Evolutionary conservation across 108 stramenopile genomes (phyloP).

Genomic region (Thalassiosira profunda): DNA sequence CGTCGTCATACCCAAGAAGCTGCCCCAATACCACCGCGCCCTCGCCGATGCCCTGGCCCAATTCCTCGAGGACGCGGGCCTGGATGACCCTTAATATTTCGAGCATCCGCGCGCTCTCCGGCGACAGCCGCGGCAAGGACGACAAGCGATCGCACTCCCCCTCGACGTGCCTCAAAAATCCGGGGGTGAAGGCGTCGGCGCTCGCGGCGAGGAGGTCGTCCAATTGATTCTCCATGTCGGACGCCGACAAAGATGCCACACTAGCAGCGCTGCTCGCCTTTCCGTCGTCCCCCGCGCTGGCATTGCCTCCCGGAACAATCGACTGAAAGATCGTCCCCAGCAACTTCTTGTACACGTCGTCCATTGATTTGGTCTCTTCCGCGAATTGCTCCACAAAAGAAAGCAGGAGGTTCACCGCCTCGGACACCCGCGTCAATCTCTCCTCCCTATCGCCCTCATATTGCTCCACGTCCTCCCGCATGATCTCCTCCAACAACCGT

Average conservation of each 20-base stretch:
- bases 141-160: constrained; percentile 78
- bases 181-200: constrained; percentile 70
- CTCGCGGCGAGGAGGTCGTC: constrained; percentile 62
- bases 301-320: constrained; percentile 41
- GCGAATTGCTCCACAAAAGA: constrained; percentile 75
- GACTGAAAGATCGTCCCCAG: constrained; percentile 70
- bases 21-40: constrained; percentile 77
- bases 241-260: not conserved
- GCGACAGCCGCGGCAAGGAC: constrained; percentile 50
- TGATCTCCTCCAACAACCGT: constrained; percentile 27
- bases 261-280: not conserved
- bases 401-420: constrained; percentile 63
- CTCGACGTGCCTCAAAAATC: constrained; percentile 79
- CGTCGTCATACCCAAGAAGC: constrained; percentile 75
- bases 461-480: constrained; percentile 23
- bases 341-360: constrained; percentile 59
- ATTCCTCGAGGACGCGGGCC: constrained; percentile 75
- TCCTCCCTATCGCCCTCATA: constrained; percentile 9
- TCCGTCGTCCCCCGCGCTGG: constrained; percentile 6
- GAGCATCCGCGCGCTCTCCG: constrained; percentile 57
- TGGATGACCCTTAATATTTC: constrained; percentile 81
- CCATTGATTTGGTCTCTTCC: constrained; percentile 51
- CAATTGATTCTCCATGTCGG: constrained; percentile 43
- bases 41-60: constrained; percentile 73
- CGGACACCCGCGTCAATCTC: constrained; percentile 23